Base-by-base conservation (phyloP, 169 alveolate species). In the Plasmodium billcollinsi region DNA sequence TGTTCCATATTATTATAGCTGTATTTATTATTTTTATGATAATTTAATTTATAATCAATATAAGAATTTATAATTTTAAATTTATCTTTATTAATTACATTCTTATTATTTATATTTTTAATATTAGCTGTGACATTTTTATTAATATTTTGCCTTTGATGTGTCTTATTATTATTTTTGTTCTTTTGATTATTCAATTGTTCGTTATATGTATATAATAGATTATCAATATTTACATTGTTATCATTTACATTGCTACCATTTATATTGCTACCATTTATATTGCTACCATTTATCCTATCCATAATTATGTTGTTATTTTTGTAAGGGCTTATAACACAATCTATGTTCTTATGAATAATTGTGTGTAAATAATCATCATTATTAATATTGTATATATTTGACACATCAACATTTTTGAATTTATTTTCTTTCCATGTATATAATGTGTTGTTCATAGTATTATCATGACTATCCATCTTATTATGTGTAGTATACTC, bases 31-130 rank as follows among this genome's bases (percentile, higher is more conserved):
- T 24, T 7, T 7, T 4, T 15, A 14, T 1, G 9, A 12, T 26
- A 62, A 12, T 62, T 62, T 21, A 18, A 62, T 12, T 62, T 20
- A 62, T 21, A 62, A 62, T 62, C 26, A 21, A 62, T 62, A 62
- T 7, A 62, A 5, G 71, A 18, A 24, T 62, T 62, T 21, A 62
- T 18, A 24, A 21, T 21, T 62, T 62, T 62, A 7, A 24, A 8
- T 62, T 24, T 62, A 20, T 24, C 14, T 1, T 62, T 62, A 62
- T 11, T 20, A 21, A 21, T 24, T 15, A 26, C 45, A 62, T 62
- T 24, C 9, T 62, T 56, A 2, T 56, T 56, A 56, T 56, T 21
- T 56, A 56, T 56, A 18, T 15, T 18, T 18, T 15, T 29, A 15
- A 1, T 56, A 56, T 56, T 56, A 56, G 0, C 26, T 18, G 45